Percentiles rank a stretch among this genome's conserved stretches.
Evolutionary conservation across 2,329 filamentous ascomycete genomes (phyloP).

Genomic region (Monilinia laxa): DNA sequence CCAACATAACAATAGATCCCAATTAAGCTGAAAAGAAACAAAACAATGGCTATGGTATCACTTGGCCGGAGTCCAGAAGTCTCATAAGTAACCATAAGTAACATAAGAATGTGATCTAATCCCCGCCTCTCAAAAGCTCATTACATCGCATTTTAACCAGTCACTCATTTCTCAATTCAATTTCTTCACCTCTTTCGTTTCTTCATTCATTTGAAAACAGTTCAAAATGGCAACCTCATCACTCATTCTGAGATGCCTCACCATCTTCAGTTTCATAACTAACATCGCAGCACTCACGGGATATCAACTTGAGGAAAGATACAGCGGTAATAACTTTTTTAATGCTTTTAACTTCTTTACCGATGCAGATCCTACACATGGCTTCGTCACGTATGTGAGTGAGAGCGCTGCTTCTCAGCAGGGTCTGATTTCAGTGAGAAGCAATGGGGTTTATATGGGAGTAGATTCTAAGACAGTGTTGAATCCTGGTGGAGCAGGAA

Average conservation of each 20-base stretch:
- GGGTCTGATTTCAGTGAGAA: conserved; percentile 37
- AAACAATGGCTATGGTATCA: neutral
- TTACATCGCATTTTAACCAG: conserved; percentile 2
- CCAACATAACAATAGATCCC: neutral
- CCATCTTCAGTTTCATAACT: conserved; percentile 8
- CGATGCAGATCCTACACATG: conserved; percentile 12
- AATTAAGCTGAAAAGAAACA: neutral
- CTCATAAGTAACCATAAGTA: conserved; percentile 2
- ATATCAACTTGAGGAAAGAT: conserved; percentile 1
- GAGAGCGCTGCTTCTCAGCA: conserved; percentile 12
- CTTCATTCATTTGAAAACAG: neutral
- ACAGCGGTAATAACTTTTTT: neutral
- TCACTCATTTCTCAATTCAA: conserved; percentile 6
- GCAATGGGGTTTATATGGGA: conserved; percentile 59
- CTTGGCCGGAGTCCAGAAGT: neutral
- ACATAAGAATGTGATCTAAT: conserved; percentile 10
- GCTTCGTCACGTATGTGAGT: conserved; percentile 32
- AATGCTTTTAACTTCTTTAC: conserved; percentile 17
- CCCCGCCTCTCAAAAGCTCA: neutral
- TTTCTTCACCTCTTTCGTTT: neutral
- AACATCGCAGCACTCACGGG: neutral
- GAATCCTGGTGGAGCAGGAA: conserved; percentile 22
- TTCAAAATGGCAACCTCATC: conserved; percentile 13
- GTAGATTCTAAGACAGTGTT: conserved; percentile 62
- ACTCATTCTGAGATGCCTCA: conserved; percentile 21